These are phyloP conservation scores for Neurospora tetrasperma DNA, from an alignment of 495 filamentous ascomycete species.

Conservation along the genomic window DNA sequence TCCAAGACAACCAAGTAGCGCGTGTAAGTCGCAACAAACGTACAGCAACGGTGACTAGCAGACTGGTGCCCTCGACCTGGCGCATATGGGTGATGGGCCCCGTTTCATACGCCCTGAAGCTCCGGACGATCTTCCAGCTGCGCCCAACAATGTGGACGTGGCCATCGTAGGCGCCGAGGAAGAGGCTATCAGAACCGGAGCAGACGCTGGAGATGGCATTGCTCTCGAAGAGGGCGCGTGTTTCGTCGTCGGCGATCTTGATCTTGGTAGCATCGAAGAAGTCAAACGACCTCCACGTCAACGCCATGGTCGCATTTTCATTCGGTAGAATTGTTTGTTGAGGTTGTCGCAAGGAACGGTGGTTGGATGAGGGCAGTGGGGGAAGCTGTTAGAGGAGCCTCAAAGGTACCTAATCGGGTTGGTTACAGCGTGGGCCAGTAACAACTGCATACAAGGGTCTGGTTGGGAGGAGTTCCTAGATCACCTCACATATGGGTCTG, in stretches of 20 bases:
- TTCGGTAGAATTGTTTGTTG: background rate
- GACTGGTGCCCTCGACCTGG: constrained; percentile 77
- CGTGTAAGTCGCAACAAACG: background rate
- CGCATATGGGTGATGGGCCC: constrained; percentile 86
- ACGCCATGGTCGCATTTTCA: constrained; percentile 27
- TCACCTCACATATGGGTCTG: too few species aligned
- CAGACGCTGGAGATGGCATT: constrained; percentile 50
- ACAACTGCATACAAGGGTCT: constrained; percentile 3
- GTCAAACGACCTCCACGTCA: constrained; percentile 93
- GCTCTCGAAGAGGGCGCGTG: constrained; percentile 35
- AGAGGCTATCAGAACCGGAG: constrained; percentile 82
- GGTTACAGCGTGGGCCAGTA: background rate
- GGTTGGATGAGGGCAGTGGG: background rate
- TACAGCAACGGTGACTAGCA: constrained; percentile 74
- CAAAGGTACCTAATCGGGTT: background rate
- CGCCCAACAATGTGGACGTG: constrained; percentile 76
- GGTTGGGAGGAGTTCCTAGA: background rate
- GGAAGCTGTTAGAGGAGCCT: background rate
- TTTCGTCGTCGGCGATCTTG: constrained; percentile 61
- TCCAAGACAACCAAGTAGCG: background rate
- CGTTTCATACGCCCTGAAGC: constrained; percentile 74
- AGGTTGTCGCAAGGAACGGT: background rate
- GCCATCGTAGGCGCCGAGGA: constrained; percentile 78
- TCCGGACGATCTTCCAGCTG: constrained; percentile 75
- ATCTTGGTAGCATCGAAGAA: constrained; percentile 93